A percentile compares a stretch with the other conserved stretches of the same genome.
These are phyloP conservation scores for Parascedosporium putredinis DNA, from an alignment of 2,329 filamentous ascomycete species.

Conservation along the genomic window DNA sequence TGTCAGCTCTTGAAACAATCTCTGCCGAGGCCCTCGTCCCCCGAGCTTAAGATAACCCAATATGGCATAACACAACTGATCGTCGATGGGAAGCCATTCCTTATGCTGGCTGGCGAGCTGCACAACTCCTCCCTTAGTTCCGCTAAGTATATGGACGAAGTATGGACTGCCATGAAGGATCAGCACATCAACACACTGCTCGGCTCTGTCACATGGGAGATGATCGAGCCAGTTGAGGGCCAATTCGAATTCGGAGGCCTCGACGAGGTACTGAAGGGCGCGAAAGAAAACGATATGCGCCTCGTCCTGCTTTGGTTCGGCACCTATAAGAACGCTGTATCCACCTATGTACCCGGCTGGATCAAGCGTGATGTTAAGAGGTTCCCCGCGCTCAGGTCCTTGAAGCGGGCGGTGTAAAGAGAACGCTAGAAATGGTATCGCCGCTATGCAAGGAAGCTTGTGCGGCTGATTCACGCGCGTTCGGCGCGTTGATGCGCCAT, in stretches of 20 bases:
- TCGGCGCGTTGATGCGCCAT: constrained; percentile 21
- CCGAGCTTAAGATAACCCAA: no score
- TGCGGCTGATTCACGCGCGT: constrained; percentile 22
- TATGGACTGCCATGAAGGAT: constrained; percentile 22
- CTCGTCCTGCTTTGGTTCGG: constrained; percentile 29
- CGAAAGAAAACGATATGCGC: constrained; percentile 21
- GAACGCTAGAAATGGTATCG: constrained; percentile 23
- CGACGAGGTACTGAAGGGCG: constrained; percentile 21
- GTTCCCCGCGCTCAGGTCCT: constrained; percentile 23
- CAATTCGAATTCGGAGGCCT: constrained; percentile 24
- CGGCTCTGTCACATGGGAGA: constrained; percentile 26
- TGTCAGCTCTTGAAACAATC: no score
- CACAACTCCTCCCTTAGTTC: constrained; percentile 26
- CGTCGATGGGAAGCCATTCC: constrained; percentile 25
- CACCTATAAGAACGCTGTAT: constrained; percentile 27
- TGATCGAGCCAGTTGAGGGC: constrained; percentile 25
- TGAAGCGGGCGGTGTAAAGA: constrained; percentile 22
- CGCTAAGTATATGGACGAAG: constrained; percentile 21
- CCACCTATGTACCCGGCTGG: constrained; percentile 24
- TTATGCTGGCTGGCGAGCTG: constrained; percentile 24
- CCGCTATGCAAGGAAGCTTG: constrained; percentile 19
- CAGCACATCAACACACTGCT: constrained; percentile 26
- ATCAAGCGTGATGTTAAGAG: constrained; percentile 24
- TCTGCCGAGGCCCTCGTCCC: no score
- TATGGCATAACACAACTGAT: no score